Evolutionary conservation across 257 asterid species (phyloP), one percentile per base, ranked within the genome.

Genomic region (Asclepias syriaca): DNA sequence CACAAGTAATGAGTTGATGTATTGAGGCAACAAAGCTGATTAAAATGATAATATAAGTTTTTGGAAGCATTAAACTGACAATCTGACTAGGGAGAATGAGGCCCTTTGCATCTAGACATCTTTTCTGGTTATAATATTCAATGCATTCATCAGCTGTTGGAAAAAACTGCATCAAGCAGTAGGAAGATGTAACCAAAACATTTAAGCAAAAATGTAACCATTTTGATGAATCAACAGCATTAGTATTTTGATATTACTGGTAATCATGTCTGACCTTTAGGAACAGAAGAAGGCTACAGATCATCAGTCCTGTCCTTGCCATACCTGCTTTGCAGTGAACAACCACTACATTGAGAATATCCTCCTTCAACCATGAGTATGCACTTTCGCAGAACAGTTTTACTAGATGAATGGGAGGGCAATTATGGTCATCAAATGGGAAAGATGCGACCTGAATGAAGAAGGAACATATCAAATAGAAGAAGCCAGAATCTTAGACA

Each of bases 301-400:
- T 91, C 97, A 94, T 94, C 82, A 94, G 78, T 76, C 98, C 98
- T 10, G 98, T 94, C 88, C 99, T 89, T 65, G 99, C 99, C 87
- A 78, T 94, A 68, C 99, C 99, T 72, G 99, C 99, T 90, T 94
- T 94, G 80, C 99, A 94, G 84, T 91, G 99, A 80, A 94, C 96
- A 79, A 94, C 98, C 69, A 94, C 99, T 78, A 94, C 99, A 82
- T 94, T 91, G 72, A 88, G 65, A 74, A 94, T 94, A 82, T 91
- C 98, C 81, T 85, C 95, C 88, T 94, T 91, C 85, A 94, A 77
- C 98, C 99, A 94, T 24, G 97, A 86, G 85, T 89, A 94, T 72
- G 99, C 96, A 90, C 99, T 94, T 87, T 82, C 87, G 84, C 99
- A 94, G 74, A 94, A 91, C 85, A 84, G 82, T 69, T 83, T 88